A percentile compares a stretch with the other conserved stretches of the same genome.
Evolutionary conservation across 2,329 filamentous ascomycete genomes (phyloP).

Genomic region (Cladorrhinum sp.): DNA sequence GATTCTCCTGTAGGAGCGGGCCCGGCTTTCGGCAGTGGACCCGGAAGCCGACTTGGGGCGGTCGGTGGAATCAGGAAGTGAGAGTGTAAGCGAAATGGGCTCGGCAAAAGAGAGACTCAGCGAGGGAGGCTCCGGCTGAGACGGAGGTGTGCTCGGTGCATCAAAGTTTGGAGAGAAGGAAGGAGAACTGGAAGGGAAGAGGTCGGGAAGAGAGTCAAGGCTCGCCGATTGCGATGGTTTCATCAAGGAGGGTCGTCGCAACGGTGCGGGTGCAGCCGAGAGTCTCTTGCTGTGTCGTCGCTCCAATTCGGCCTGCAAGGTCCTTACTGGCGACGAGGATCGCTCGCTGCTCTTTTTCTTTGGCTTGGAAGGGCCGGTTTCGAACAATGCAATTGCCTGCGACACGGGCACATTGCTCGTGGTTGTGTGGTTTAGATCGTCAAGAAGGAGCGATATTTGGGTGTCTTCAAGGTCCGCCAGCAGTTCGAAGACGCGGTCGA

Average conservation of each 20-base stretch:
- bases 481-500: slow-evolving; percentile 30
- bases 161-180: not conserved
- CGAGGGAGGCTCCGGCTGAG: slow-evolving; percentile 6
- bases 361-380: slow-evolving; percentile 19
- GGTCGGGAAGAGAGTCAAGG: not conserved
- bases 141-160: not conserved
- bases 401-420: slow-evolving; percentile 29
- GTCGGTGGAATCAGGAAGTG: slow-evolving; percentile 16
- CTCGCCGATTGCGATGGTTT: not conserved
- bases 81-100: slow-evolving; percentile 15
- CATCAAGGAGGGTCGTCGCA: slow-evolving; percentile 8
- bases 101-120: not conserved
- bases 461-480: slow-evolving; percentile 28
- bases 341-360: slow-evolving; percentile 15
- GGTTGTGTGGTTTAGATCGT: slow-evolving; percentile 30
- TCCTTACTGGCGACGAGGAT: slow-evolving; percentile 24
- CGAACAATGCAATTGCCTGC: slow-evolving; percentile 27
- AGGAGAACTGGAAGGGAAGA: not conserved
- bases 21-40: slow-evolving; percentile 7
- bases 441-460: slow-evolving; percentile 27
- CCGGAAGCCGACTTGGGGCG: slow-evolving; percentile 14
- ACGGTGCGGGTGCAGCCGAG: slow-evolving; percentile 22
- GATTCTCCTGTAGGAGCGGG: slow-evolving; percentile 27
- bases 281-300: slow-evolving; percentile 28
- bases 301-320: slow-evolving; percentile 26